phyloP scores from a whole-genome alignment of 305 asterid species.

The Fraxinus platypoda region DNA sequence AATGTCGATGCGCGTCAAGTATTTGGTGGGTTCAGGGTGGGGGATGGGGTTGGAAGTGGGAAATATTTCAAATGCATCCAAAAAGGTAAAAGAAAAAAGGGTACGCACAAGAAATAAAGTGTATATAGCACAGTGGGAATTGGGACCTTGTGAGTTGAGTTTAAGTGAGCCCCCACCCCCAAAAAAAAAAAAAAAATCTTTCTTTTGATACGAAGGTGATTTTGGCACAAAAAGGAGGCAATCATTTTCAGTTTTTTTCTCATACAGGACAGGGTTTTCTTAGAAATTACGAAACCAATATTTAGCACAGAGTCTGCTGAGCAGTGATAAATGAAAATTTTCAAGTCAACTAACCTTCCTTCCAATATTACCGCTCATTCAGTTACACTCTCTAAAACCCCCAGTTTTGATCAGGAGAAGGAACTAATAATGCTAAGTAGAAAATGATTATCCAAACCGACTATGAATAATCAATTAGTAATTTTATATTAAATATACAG shows the following conservation, averaged over 20 bases:
- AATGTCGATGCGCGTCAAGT: background rate
- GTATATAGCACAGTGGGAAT: background rate
- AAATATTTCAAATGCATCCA: background rate
- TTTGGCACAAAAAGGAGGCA: background rate
- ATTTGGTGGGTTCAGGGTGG: background rate
- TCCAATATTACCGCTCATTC: background rate
- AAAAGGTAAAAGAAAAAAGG: background rate
- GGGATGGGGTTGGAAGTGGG: background rate
- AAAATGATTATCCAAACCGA: background rate
- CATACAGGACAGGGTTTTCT: background rate
- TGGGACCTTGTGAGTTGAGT: background rate
- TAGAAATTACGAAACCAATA: background rate
- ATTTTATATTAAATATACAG: background rate
- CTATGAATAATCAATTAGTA: background rate
- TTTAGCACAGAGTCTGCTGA: background rate
- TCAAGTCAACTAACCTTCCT: constrained; percentile 6
- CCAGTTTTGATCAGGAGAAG: constrained; percentile 1
- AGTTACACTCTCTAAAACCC: background rate
- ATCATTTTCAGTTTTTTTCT: background rate
- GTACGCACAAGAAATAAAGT: background rate
- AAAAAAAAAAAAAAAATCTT: background rate
- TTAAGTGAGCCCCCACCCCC: background rate
- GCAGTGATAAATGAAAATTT: background rate
- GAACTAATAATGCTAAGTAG: background rate
- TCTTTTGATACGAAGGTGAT: background rate